Conservation (phyloP, 257 asterid genomes). For the Mentha longifolia region DNA sequence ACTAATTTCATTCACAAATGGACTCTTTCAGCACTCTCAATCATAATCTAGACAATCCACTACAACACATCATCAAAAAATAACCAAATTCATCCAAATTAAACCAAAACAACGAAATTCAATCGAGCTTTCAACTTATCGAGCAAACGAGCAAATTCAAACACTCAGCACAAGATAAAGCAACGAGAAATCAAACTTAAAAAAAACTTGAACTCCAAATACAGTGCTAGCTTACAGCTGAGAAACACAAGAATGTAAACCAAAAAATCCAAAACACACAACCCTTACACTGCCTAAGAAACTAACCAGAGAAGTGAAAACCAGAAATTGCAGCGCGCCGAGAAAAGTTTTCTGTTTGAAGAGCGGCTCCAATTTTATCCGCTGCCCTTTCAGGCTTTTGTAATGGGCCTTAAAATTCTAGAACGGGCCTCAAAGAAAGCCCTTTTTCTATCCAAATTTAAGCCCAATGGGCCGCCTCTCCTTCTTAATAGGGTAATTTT, state of each 20-base stretch:
- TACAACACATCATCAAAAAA: background rate
- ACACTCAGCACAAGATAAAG: background rate
- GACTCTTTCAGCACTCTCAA: too few relatives aligned
- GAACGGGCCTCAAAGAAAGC: background rate
- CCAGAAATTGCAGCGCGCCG: background rate
- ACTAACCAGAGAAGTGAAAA: constrained; percentile 11
- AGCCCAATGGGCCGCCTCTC: background rate
- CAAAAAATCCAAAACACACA: background rate
- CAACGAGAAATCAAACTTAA: background rate
- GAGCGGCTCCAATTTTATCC: background rate
- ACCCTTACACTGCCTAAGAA: background rate
- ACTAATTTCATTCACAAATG: too few relatives aligned
- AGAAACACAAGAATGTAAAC: constrained; percentile 2
- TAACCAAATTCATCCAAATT: background rate
- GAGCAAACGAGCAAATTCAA: background rate
- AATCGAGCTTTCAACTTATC: background rate
- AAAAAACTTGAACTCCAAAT: background rate
- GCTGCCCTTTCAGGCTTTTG: background rate
- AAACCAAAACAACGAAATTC: background rate
- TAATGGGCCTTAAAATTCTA: background rate
- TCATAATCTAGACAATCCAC: background rate
- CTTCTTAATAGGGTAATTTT: too few relatives aligned
- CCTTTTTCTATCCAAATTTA: background rate
- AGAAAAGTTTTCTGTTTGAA: background rate
- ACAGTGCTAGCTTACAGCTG: background rate